Base-by-base conservation (phyloP, 2,329 filamentous ascomycete genomes). In the Zymoseptoria tritici region DNA sequence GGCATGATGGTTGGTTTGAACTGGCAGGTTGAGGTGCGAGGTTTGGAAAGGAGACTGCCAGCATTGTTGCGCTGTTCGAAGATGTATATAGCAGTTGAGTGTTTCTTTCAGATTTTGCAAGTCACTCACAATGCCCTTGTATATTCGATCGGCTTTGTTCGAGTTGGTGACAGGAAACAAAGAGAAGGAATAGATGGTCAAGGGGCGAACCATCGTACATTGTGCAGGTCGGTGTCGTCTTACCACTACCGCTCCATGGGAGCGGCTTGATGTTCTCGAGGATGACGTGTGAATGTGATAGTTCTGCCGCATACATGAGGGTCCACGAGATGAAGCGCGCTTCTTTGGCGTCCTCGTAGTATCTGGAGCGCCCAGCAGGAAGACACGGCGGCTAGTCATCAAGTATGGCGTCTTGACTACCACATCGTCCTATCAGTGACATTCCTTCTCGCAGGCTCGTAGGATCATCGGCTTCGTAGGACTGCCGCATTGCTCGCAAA, bases 1-100 rank as follows among this genome's bases (percentile, higher is more conserved):
- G 75, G 75, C 36, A 68, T 66, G 13, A 71, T 74, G 26, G 64
- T 62, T 46, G 13, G 16, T 4, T 46, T 46, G 36, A 16, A 4
- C 16, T 46, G 36, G 16, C 4, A 46, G 13, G 7, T 16, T 46
- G 36, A 7, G 4, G 13, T 2, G 36, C 16, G 16, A 46, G 36
- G 36, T 46, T 46, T n/a, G 36, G 7, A n/a, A 46, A 4, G 16
- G 36, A 46, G 16, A 2, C 13, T 16, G 36, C 4, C 16, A 46
- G 36, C 36, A 46, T 16, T 46, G 36, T n/a, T n/a, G 36, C 36
- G 36, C 36, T 46, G 16, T 46, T n/a, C 36, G 36, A 46, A 46
- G 13, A n/a, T 13, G 13, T 46, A 46, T 46, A 46, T 46, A 46
- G 36, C 36, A 46, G 13, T 46, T 46, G 16, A 16, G 36, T 16